phyloP scores from a whole-genome alignment of 75 land plant species.

The Sequoiadendron giganteum region DNA sequence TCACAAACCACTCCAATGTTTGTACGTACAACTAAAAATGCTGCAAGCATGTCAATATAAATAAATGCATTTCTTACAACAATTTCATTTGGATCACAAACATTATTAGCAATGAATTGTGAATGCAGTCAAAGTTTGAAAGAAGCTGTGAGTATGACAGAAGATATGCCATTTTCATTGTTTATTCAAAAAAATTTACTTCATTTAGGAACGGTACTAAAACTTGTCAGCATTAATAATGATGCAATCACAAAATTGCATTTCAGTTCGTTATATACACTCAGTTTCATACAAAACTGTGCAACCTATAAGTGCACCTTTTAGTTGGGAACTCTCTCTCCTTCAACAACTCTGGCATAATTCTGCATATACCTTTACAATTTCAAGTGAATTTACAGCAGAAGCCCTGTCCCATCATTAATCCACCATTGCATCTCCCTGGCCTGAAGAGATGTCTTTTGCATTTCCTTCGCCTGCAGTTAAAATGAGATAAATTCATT shows the following conservation, averaged over 20 bases:
- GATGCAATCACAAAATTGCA: neutral
- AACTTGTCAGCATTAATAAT: neutral
- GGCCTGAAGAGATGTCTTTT: neutral
- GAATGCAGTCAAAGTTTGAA: too few relatives aligned
- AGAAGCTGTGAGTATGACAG: too few relatives aligned
- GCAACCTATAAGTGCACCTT: neutral
- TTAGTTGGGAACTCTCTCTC: neutral
- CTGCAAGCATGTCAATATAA: too few relatives aligned
- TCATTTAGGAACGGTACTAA: neutral
- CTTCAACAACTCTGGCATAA: neutral
- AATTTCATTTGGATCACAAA: too few relatives aligned
- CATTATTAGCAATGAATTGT: too few relatives aligned
- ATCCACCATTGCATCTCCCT: constrained; percentile 6
- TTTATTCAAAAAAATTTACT: too few relatives aligned
- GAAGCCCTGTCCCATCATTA: neutral
- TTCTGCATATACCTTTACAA: neutral
- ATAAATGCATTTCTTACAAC: too few relatives aligned
- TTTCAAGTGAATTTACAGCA: neutral
- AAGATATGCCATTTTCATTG: too few relatives aligned
- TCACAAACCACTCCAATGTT: too few relatives aligned
- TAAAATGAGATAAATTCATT: neutral
- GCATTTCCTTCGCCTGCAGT: constrained; percentile 3
- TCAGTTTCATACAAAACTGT: neutral
- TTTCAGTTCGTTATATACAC: neutral
- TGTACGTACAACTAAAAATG: too few relatives aligned